phyloP scores from a whole-genome alignment of 106 monocot species.

The Platanthera zijinensis region DNA sequence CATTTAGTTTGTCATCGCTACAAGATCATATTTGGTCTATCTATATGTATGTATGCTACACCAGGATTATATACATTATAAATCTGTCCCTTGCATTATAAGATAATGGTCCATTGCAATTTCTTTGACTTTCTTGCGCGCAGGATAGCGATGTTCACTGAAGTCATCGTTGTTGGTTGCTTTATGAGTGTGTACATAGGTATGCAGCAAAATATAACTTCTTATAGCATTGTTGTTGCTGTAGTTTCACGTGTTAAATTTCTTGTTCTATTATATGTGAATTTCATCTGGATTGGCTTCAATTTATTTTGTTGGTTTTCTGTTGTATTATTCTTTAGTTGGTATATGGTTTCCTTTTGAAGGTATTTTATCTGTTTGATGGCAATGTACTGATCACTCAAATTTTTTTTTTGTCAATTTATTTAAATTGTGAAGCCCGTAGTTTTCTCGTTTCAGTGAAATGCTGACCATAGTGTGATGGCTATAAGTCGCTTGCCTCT shows the following conservation, averaged over 20 bases:
- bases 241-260: neutral
- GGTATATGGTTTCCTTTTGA: too few species aligned
- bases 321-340: too few species aligned
- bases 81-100: neutral
- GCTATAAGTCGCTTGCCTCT: neutral
- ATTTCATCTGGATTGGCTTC: neutral
- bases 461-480: neutral
- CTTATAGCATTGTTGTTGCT: neutral
- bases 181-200: constrained; percentile 80
- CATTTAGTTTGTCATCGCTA: neutral
- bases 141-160: constrained; percentile 69
- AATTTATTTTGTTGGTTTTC: too few species aligned
- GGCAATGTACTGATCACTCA: neutral
- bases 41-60: neutral
- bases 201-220: constrained; percentile 7
- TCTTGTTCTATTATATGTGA: neutral
- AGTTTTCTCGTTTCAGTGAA: neutral
- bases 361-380: neutral
- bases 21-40: too few species aligned
- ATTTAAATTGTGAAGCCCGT: neutral
- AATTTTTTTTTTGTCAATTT: neutral
- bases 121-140: neutral
- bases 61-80: neutral
- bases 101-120: constrained; percentile 2
- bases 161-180: constrained; percentile 77